Conservation (phyloP, 305 asterid genomes). For the Striga hermonthica region DNA sequence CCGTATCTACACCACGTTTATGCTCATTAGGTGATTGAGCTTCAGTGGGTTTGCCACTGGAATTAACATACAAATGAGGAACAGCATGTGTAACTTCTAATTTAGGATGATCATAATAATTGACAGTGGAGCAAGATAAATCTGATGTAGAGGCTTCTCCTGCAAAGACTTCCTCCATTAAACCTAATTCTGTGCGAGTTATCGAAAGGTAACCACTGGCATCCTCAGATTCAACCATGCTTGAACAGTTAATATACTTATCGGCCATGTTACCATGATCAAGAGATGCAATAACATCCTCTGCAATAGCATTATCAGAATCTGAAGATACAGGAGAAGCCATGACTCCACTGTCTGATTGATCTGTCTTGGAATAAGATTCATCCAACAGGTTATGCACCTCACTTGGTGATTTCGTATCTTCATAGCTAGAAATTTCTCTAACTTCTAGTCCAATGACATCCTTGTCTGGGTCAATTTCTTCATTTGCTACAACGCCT, state of each 20-base stretch:
- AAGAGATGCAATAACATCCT: conserved; percentile 32
- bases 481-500: conserved; percentile 33
- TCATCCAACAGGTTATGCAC: conserved; percentile 35
- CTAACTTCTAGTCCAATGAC: conserved; percentile 34
- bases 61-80: conserved; percentile 20
- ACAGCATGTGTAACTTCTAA: conserved; percentile 34
- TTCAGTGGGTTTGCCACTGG: not conserved
- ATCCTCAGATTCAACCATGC: conserved; percentile 38
- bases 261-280: conserved; percentile 34
- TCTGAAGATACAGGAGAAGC: conserved; percentile 26
- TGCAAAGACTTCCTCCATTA: conserved; percentile 30
- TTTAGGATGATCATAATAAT: conserved; percentile 35
- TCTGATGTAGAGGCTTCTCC: conserved; percentile 40
- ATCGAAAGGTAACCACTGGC: conserved; percentile 30
- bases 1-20: conserved; percentile 18
- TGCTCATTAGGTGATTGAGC: not conserved
- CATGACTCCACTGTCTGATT: conserved; percentile 30
- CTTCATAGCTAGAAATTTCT: conserved; percentile 27
- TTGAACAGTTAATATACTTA: conserved; percentile 36
- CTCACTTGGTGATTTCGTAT: conserved; percentile 31
- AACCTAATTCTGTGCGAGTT: conserved; percentile 29
- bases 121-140: conserved; percentile 15
- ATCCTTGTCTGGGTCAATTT: conserved; percentile 26
- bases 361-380: conserved; percentile 31
- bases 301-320: conserved; percentile 27